Base-by-base conservation (phyloP, 345 rosid genomes). In the Turritis glabra region DNA sequence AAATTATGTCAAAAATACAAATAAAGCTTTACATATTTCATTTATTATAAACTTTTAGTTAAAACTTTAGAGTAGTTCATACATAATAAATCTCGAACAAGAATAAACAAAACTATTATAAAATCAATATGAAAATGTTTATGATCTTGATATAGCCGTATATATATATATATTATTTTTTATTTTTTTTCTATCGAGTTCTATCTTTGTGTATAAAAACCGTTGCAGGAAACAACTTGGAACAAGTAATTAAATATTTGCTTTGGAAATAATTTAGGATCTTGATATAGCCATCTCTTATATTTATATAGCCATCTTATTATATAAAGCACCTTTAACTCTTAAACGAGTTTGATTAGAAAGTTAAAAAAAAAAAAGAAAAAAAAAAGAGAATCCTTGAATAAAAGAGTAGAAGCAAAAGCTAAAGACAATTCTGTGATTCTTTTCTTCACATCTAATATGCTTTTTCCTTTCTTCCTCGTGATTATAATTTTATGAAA, bases 401-500 rank as follows among this genome's bases (percentile, higher is more conserved):
- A 50, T 55, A 55, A 14, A 55, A 55, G 72, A 23, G 57, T 55
- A 11, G 58, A 74, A 46, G 66, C 72, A 23, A 32, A 73, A 55
- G 77, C 66, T 74, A 65, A 46, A 46, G 50, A 67, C 43, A 21
- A 67, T 35, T 44, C n/a, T 27, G 25, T 74, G 63, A 60, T 76
- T 43, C 69, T 61, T 76, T 60, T 51, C 74, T 76, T 68, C 21
- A 41, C 50, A 51, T 40, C 74, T 40, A 19, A 27, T n/a, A n/a
- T 59, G 15, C 68, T 27, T 41, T 60, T 60, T 50, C 18, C 18
- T 67, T 38, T 67, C 67, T 46, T 74, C 61, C 5, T 33, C 33
- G 13, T 72, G 38, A 22, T 18, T 47, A 13, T 11, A 17, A 15
- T 23, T 60, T 62, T 38, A 3, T 26, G 30, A 21, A 29, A 56